Evolutionary conservation across 1,139 yeast genomes (phyloP), one percentile per base, ranked within the genome.

Genomic region (Candida sojae): DNA sequence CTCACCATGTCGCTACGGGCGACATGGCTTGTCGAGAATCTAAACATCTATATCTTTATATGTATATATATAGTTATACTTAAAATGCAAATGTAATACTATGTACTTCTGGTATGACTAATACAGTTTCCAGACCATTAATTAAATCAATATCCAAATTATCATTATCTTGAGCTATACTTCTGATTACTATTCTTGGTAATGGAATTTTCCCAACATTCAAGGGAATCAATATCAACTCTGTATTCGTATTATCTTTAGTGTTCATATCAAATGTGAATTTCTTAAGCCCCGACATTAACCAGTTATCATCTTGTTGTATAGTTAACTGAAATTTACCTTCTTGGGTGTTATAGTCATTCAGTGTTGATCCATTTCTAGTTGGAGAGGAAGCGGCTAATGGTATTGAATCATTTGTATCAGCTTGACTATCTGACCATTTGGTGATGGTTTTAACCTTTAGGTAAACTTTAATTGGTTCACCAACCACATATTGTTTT

Each of bases 81-180:
- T 66, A 84, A 60, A 85, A 82, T 1, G 85, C 68, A 53, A 84
- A 80, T 1, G 86, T 81, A 7, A 85, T 76, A 53, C 80, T 77
- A 50, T 84, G 84, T 33, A 81, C 63, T 50, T 85, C 90, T 0
- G 93, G 89, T 2, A 87, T 86, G n/a, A 90, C 85, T 47, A 87
- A 69, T 3, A 88, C 68, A 0, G 86, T 77, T 55, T 88, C 91
- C 41, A 81, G 75, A 9, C 86, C 87, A 62, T 88, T 89, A 51
- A 77, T 76, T 54, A 83, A 77, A 47, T 85, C 86, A 8, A 84
- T 66, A 51, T 88, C 92, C 73, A 82, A 75, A 10, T 77, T 66
- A 23, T 73, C 58, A 30, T 70, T 67, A 42, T 63, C 64, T 43
- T 64, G 33, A 10, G 28, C 44, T n/a, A 58, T 33, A 13, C 68